Conservation (phyloP, 495 filamentous ascomycete genomes). For the Chaetomium fimeti region DNA sequence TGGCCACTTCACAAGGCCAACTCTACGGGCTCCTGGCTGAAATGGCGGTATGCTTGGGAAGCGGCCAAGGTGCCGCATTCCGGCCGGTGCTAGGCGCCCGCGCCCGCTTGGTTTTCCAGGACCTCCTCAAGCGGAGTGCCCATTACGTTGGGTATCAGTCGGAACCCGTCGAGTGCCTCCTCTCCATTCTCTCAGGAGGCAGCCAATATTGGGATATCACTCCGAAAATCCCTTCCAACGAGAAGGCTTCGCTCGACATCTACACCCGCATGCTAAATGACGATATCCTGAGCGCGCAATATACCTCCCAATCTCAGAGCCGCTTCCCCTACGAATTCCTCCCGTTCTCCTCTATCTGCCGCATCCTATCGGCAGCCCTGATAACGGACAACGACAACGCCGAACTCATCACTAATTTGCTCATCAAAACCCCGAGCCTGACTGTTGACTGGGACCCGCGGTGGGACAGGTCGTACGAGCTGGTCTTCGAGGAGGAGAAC, state of each 20-base stretch:
- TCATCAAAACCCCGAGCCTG: slow-evolving; percentile 65
- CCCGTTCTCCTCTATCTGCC: slow-evolving; percentile 64
- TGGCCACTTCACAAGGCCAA: slow-evolving; percentile 52
- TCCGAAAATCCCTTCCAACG: slow-evolving; percentile 31
- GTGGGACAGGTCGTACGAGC: slow-evolving; percentile 57
- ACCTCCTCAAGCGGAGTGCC: slow-evolving; percentile 60
- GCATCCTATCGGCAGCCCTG: slow-evolving; percentile 39
- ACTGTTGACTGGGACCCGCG: slow-evolving; percentile 64
- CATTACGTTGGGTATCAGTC: slow-evolving; percentile 63
- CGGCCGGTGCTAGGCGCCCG: slow-evolving; percentile 46
- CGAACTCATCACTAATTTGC: slow-evolving; percentile 50
- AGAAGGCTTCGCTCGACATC: slow-evolving; percentile 46
- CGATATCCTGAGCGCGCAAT: slow-evolving; percentile 50
- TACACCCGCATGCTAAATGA: slow-evolving; percentile 55
- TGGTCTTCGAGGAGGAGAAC: slow-evolving; percentile 80
- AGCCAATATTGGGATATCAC: slow-evolving; percentile 56
- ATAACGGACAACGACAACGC: slow-evolving; percentile 51
- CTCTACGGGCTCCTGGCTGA: slow-evolving; percentile 63
- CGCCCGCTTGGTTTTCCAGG: slow-evolving; percentile 61
- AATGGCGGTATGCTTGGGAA: slow-evolving; percentile 53
- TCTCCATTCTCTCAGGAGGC: slow-evolving; percentile 59
- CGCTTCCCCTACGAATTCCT: slow-evolving; percentile 84
- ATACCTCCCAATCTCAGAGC: slow-evolving; percentile 61
- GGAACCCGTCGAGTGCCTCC: slow-evolving; percentile 59
- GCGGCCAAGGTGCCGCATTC: slow-evolving; percentile 47